Base-by-base conservation (phyloP, 1,284 basidiomycete species). In the Cutaneotrichosporon daszewskae region DNA sequence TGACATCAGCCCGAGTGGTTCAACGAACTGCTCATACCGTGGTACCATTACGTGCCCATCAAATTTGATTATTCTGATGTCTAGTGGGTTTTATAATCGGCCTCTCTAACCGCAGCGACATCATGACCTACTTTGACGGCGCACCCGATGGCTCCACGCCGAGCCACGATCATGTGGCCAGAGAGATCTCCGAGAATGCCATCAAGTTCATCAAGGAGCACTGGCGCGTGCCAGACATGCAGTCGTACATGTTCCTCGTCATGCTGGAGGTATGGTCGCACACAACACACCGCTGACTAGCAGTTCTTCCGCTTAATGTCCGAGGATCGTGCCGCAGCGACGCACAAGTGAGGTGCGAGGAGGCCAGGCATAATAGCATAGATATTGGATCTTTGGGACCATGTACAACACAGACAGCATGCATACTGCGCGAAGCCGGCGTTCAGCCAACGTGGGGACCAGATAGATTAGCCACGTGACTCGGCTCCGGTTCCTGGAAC, bases 61-160 rank as follows among this genome's bases (percentile, higher is more conserved):
- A 61, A 62, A 34, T 28, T 66, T 31, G 68, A 72, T 43, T 72
- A 71, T 44, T 57, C 57, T 7, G 68, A 72, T 46, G 43, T 71
- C 23, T 66, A 68, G 39, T 41, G 24, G 34, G 39, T 41, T 14
- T 14, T 9, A 14, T 14, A 14, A 27, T 8, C 9, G 16, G 16
- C 29, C 17, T 9, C 8, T 33, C 36, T 37, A 17, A 40, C 31
- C 20, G 3, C 39, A 41, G 39, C 53, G 71, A 74, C 50, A 66
- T 73, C 45, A 64, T 75, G 62, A 60, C 69, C 0, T 75, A 72
- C 60, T 74, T 75, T 58, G 55, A 60, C 10, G 74, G 73, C 34
- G 62, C 71, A 24, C 60, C 72, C 3, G 67, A 74, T 39, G 71
- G 72, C 4, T 47, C 55, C 10, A 55, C 60, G 23, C 45, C 37